A percentile compares a stretch with the other conserved stretches of the same genome.
These are phyloP conservation scores for Lenzites betulinus DNA, from an alignment of 768 basidiomycete species.

Conservation along the genomic window DNA sequence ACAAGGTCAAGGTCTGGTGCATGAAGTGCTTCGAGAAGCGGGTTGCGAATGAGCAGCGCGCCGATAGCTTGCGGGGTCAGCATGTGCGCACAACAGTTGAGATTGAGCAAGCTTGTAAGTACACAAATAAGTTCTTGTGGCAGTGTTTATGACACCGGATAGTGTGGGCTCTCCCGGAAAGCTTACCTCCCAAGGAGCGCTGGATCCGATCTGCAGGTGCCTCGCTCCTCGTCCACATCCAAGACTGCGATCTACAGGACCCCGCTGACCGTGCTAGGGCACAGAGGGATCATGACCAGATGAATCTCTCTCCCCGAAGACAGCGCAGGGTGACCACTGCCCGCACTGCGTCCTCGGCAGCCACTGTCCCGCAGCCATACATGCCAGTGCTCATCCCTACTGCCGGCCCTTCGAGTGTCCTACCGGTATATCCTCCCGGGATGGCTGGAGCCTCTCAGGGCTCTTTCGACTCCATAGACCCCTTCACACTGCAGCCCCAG, in stretches of 20 bases:
- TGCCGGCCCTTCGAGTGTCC: not conserved
- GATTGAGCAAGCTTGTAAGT: not conserved
- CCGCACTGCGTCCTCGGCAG: not conserved
- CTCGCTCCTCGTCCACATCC: not conserved
- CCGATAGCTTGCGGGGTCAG: not conserved
- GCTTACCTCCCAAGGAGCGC: not conserved
- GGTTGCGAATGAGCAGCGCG: not conserved
- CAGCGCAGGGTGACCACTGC: not conserved
- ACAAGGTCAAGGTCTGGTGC: not conserved
- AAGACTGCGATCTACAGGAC: not conserved
- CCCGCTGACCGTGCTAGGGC: not conserved
- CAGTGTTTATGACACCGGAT: not conserved
- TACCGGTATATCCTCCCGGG: not conserved
- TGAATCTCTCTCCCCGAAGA: not conserved
- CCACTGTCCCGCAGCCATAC: not conserved
- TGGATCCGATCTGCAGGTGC: not conserved
- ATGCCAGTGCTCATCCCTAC: not conserved
- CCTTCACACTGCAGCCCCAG: not conserved
- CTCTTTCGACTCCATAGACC: not conserved
- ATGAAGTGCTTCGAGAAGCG: not conserved
- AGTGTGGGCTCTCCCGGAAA: not conserved
- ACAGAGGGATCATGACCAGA: not conserved
- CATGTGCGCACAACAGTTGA: not conserved
- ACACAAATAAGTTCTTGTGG: not conserved
- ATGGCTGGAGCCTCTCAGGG: not conserved